Evolutionary conservation across 805 yeast genomes (phyloP).

Genomic region (Saturnispora quitensis): DNA sequence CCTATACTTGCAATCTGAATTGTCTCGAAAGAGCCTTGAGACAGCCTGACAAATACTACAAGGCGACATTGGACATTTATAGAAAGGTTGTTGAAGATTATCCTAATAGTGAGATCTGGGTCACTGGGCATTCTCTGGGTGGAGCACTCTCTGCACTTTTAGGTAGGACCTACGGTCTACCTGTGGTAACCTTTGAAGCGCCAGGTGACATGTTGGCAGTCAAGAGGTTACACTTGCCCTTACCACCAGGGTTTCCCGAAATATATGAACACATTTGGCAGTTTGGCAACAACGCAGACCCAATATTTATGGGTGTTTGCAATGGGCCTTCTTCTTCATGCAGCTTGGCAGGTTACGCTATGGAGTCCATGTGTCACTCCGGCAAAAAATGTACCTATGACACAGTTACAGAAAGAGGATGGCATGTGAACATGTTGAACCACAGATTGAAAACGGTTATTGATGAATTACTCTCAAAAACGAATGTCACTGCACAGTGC

Average conservation of each 20-base stretch:
- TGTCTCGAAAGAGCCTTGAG: constrained; percentile 74
- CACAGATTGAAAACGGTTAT: constrained; percentile 89
- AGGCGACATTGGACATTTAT: constrained; percentile 69
- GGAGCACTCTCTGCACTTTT: constrained; percentile 75
- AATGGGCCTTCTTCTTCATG: constrained; percentile 89
- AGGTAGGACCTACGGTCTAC: constrained; percentile 85
- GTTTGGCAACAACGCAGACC: constrained; percentile 94
- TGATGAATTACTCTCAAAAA: constrained; percentile 61
- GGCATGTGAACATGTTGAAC: constrained; percentile 81
- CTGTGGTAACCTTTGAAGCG: constrained; percentile 84
- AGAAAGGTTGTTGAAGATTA: constrained; percentile 58
- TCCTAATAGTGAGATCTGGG: constrained; percentile 72
- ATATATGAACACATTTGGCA: constrained; percentile 86
- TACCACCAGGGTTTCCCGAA: constrained; percentile 81
- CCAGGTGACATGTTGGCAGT: constrained; percentile 89
- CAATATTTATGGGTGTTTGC: constrained; percentile 93
- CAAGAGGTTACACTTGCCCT: constrained; percentile 76
- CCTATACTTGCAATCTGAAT: constrained; percentile 81
- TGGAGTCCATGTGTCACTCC: constrained; percentile 93
- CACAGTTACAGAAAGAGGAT: constrained; percentile 79
- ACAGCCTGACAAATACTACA: constrained; percentile 72
- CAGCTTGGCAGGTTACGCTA: constrained; percentile 88
- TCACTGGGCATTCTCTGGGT: constrained; percentile 92
- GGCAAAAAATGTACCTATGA: constrained; percentile 86
- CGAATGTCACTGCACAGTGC: constrained; percentile 74